Evolutionary conservation across 352 stramenopile genomes (phyloP).

Genomic region (Pythium graminicola): DNA sequence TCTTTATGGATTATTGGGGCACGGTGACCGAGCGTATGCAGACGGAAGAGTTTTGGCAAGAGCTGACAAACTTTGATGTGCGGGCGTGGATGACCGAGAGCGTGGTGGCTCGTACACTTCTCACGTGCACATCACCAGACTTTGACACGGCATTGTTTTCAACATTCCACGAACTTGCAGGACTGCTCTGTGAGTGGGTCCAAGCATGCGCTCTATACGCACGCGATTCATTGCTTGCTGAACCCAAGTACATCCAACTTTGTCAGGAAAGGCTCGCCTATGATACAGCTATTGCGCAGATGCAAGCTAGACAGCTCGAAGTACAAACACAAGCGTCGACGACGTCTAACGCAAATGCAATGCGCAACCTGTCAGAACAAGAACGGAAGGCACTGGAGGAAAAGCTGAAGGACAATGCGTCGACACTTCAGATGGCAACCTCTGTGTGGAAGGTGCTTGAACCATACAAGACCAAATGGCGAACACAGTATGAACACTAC

Average conservation of each 20-base stretch:
- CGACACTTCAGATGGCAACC: conserved; percentile 43
- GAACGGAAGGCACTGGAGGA: conserved; percentile 43
- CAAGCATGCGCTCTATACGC: conserved; percentile 41
- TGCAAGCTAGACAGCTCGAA: conserved; percentile 29
- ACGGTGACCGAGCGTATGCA: conserved; percentile 31
- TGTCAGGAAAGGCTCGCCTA: conserved; percentile 41
- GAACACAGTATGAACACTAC: conserved; percentile 32
- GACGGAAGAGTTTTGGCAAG: conserved; percentile 41
- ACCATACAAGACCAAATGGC: conserved; percentile 40
- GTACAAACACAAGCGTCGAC: conserved; percentile 33
- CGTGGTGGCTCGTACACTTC: conserved; percentile 46
- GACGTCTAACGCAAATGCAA: conserved; percentile 29
- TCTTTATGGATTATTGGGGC: conserved; percentile 72
- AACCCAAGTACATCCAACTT: conserved; percentile 49
- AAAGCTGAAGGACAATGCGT: conserved; percentile 44
- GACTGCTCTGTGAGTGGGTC: conserved; percentile 58
- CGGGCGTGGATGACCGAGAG: conserved; percentile 32
- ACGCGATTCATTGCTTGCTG: conserved; percentile 44
- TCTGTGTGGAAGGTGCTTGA: conserved; percentile 50
- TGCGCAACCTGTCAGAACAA: conserved; percentile 41
- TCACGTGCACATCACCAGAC: conserved; percentile 51
- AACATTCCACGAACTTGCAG: conserved; percentile 45
- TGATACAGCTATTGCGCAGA: conserved; percentile 28
- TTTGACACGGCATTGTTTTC: conserved; percentile 50
- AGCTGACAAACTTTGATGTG: conserved; percentile 40